Percentiles rank a stretch among this genome's conserved stretches.
Evolutionary conservation across 495 filamentous ascomycete species (phyloP).

Genomic region (Penicillium bialowiezense): DNA sequence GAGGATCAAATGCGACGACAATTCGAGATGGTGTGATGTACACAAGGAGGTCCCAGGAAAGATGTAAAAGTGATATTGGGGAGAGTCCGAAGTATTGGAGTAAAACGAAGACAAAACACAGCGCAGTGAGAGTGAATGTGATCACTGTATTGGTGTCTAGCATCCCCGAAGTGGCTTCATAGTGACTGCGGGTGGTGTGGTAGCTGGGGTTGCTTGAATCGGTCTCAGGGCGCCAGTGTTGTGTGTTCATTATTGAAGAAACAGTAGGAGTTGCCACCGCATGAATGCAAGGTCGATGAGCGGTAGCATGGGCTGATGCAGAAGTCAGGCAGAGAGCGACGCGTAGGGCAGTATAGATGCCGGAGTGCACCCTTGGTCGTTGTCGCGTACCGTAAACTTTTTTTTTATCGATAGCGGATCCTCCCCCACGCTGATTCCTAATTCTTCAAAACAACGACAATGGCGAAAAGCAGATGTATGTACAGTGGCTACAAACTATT

Average conservation of each 20-base stretch:
- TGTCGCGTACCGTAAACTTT: constrained; percentile 28
- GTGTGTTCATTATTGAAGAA: constrained; percentile 41
- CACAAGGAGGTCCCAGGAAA: constrained; percentile 62
- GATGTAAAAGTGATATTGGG: constrained; percentile 24
- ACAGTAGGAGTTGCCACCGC: constrained; percentile 17
- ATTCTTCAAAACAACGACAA: constrained; percentile 33
- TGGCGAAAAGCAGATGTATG: constrained; percentile 50
- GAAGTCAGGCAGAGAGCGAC: constrained; percentile 1
- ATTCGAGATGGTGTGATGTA: constrained; percentile 57
- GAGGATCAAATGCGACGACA: constrained; percentile 56
- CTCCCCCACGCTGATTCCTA: constrained; percentile 27
- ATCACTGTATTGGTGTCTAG: constrained; percentile 27
- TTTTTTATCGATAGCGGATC: constrained; percentile 44
- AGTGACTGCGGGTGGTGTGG: constrained; percentile 26
- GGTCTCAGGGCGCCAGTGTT: constrained; percentile 33
- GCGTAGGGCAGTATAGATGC: constrained; percentile 10
- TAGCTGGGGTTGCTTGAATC: constrained; percentile 30
- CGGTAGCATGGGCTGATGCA: constrained; percentile 1
- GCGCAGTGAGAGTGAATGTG: constrained; percentile 21
- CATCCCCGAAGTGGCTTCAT: constrained; percentile 32
- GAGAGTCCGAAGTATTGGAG: constrained; percentile 29
- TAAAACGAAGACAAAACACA: constrained; percentile 25
- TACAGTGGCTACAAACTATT: constrained; percentile 10
- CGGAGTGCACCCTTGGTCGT: constrained; percentile 28
- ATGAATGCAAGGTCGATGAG: constrained; percentile 13